phyloP scores from a whole-genome alignment of 305 asterid species.

The Rubia tinctorum region DNA sequence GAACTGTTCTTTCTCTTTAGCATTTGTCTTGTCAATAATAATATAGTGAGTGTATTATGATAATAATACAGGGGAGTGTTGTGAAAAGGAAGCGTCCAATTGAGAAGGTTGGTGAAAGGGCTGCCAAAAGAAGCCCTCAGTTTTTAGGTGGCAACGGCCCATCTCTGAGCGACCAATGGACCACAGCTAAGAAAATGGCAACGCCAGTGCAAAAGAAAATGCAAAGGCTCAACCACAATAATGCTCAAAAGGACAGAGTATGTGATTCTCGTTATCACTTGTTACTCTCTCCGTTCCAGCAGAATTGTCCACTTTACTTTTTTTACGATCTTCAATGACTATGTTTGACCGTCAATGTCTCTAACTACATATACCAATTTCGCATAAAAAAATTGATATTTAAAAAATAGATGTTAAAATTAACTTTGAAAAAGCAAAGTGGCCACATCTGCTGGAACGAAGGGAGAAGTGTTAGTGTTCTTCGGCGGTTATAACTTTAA shows the following conservation, averaged over 20 bases:
- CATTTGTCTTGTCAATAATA: no score
- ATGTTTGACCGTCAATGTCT: no score
- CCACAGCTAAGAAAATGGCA: constrained; percentile 7
- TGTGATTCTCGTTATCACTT: neutral
- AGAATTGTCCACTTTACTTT: no score
- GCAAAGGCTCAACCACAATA: constrained; percentile 7
- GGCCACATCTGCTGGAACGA: no score
- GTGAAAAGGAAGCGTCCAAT: constrained; percentile 16
- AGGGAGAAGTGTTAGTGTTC: no score
- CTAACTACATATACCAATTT: no score
- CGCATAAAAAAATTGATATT: no score
- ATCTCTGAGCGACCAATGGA: constrained; percentile 7
- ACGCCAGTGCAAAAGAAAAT: constrained; percentile 1
- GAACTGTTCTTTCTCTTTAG: neutral
- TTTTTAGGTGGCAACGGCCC: neutral
- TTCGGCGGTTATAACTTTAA: no score
- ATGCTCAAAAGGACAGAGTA: constrained; percentile 15
- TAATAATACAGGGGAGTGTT: neutral
- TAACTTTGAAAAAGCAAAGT: no score
- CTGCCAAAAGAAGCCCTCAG: neutral
- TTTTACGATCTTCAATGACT: no score
- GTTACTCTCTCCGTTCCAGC: no score
- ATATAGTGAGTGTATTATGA: neutral
- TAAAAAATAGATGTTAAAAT: no score
- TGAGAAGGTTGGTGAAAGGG: neutral